phyloP scores from a whole-genome alignment of 352 stramenopile species.

The Globisporangium heterothallicum region DNA sequence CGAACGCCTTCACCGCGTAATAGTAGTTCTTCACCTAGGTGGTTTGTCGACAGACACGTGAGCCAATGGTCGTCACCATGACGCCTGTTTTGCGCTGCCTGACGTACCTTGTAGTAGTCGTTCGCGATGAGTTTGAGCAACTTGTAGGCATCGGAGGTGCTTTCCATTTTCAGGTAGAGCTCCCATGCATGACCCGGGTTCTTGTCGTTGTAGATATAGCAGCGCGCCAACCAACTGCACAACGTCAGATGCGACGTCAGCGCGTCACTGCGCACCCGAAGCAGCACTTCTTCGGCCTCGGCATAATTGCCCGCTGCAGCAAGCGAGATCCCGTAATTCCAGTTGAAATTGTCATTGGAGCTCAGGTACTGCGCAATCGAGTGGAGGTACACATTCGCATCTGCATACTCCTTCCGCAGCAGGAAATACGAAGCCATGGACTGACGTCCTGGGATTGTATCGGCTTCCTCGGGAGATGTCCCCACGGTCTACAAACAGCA shows the following conservation, averaged over 20 bases:
- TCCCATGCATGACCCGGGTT: conserved; percentile 45
- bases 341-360: conserved; percentile 65
- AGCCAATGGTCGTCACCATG: background rate
- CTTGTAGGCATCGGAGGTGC: conserved; percentile 34
- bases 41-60: background rate
- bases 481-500: conserved; percentile 29
- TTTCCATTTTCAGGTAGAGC: conserved; percentile 56
- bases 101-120: conserved; percentile 50
- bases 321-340: conserved; percentile 68
- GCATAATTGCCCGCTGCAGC: conserved; percentile 36
- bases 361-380: conserved; percentile 56
- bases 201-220: conserved; percentile 35
- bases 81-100: too few relatives aligned
- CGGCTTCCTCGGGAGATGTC: conserved; percentile 31
- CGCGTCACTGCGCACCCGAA: conserved; percentile 31
- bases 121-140: conserved; percentile 66
- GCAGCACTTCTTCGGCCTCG: conserved; percentile 52
- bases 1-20: conserved; percentile 63
- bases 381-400: conserved; percentile 64
- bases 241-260: conserved; percentile 31
- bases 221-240: conserved; percentile 52
- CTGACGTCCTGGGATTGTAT: conserved; percentile 68
- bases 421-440: conserved; percentile 70
- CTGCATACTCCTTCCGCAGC: conserved; percentile 54
- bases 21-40: conserved; percentile 42